Evolutionary conservation across 345 rosid species (phyloP).

Genomic region (Acer negundo): DNA sequence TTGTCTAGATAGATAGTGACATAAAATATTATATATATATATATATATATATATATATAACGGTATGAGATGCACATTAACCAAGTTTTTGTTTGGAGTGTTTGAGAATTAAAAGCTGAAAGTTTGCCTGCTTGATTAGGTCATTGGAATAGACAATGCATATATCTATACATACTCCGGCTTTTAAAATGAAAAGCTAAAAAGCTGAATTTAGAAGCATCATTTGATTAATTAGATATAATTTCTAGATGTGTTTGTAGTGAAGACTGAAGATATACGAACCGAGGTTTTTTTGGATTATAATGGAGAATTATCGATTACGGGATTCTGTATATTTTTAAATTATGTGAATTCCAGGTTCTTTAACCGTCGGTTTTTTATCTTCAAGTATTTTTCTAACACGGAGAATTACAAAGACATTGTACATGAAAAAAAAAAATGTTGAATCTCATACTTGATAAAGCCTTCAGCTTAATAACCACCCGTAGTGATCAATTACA

Average conservation of each 20-base stretch:
- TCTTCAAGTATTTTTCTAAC: no score
- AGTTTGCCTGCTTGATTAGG: not conserved
- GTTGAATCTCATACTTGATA: no score
- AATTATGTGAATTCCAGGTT: no score
- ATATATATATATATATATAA: not conserved
- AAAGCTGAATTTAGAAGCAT: not conserved
- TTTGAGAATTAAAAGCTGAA: not conserved
- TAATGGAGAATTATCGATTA: no score
- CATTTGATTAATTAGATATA: not conserved
- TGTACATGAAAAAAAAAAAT: no score
- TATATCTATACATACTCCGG: not conserved
- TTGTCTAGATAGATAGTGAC: conserved; percentile 8
- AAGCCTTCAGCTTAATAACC: no score
- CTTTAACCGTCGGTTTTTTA: no score
- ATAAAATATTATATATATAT: not conserved
- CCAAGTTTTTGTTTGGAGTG: not conserved
- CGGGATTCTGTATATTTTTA: no score
- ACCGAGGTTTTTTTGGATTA: no score
- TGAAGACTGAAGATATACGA: no score
- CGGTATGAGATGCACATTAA: not conserved
- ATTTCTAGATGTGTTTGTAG: not conserved
- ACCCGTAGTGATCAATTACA: no score
- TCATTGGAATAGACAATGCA: not conserved
- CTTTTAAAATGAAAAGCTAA: not conserved
- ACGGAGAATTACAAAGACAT: no score